Percentiles rank a stretch among this genome's conserved stretches.
Evolutionary conservation across 768 basidiomycete species (phyloP).

Genomic region (Lactarius indigo): DNA sequence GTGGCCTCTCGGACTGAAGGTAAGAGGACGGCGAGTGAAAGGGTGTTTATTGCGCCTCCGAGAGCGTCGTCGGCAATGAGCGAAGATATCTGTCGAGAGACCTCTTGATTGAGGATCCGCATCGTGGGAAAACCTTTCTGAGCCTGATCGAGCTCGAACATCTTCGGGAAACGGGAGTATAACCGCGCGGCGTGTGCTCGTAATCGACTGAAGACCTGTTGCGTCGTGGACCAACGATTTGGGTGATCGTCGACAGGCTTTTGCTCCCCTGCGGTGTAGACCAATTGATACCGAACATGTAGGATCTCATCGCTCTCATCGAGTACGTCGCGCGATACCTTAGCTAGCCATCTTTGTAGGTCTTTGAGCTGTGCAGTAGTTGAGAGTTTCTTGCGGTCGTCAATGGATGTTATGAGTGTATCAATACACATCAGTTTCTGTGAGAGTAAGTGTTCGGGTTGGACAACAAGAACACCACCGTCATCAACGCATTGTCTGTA

Average conservation of each 20-base stretch:
- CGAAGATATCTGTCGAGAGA: neutral
- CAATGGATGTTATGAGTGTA: conserved; percentile 26
- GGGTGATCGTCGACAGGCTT: conserved; percentile 38
- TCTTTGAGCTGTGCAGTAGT: neutral
- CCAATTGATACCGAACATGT: conserved; percentile 44
- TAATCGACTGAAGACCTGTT: conserved; percentile 38
- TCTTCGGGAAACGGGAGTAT: neutral
- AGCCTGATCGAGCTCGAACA: neutral
- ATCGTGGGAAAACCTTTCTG: conserved; percentile 2
- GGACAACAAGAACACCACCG: conserved; percentile 44
- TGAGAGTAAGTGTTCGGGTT: conserved; percentile 54
- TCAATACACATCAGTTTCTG: conserved; percentile 48
- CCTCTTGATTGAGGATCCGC: neutral
- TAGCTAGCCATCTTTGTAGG: conserved; percentile 2
- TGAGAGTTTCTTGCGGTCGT: neutral
- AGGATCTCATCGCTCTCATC: conserved; percentile 36
- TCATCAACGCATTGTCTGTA: conserved; percentile 38
- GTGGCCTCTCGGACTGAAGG: neutral
- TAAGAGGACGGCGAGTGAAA: neutral
- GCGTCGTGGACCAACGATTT: conserved; percentile 41
- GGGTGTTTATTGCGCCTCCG: neutral
- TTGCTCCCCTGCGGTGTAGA: conserved; percentile 44
- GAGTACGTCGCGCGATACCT: conserved; percentile 14
- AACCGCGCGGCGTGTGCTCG: conserved; percentile 16
- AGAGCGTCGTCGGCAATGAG: conserved; percentile 6